phyloP scores from a whole-genome alignment of 306 rosid species.

The Prunus campanulata region DNA sequence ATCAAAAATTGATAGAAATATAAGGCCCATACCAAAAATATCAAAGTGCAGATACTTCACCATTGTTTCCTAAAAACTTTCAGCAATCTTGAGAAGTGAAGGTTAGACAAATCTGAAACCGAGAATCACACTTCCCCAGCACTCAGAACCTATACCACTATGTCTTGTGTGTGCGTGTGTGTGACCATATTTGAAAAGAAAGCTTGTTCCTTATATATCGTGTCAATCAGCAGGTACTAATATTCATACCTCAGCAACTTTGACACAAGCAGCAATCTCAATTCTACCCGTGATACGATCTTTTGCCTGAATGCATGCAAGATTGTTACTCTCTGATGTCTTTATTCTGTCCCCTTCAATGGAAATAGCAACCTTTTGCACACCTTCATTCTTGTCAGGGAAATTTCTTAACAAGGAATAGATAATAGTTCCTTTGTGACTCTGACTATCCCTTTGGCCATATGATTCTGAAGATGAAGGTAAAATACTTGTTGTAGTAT shows the following conservation, averaged over 20 bases:
- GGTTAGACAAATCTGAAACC: not conserved
- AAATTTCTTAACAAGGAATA: conserved; percentile 60
- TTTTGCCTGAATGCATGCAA: conserved; percentile 91
- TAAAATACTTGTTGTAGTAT: conserved; percentile 61
- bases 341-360: conserved; percentile 72
- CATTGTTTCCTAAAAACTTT: not conserved
- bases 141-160: not conserved
- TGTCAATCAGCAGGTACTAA: conserved; percentile 5
- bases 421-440: conserved; percentile 54
- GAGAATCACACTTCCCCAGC: not conserved
- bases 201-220: not conserved
- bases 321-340: conserved; percentile 62
- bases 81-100: not conserved
- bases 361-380: conserved; percentile 63
- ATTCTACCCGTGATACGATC: conserved; percentile 72
- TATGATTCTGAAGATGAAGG: conserved; percentile 60
- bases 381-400: conserved; percentile 49
- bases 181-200: not conserved
- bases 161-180: not conserved
- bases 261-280: conserved; percentile 87
- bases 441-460: conserved; percentile 51
- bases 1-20: not conserved
- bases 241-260: conserved; percentile 74
- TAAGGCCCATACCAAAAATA: not conserved
- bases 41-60: not conserved